Conservation (phyloP, 768 basidiomycete genomes). For the Kwoniella sp. region DNA sequence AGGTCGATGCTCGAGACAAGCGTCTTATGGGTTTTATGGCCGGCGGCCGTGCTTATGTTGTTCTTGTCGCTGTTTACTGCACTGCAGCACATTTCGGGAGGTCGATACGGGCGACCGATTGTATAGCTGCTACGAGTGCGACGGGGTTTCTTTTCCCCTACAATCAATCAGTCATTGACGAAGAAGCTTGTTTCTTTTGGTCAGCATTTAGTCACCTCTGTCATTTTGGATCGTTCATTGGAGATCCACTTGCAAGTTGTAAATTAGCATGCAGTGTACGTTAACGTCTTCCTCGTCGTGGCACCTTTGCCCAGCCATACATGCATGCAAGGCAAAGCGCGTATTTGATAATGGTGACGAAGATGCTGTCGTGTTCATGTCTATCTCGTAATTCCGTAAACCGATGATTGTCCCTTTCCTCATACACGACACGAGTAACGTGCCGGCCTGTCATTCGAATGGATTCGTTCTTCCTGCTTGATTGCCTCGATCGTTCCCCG, state of each 20-base stretch:
- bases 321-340: not conserved
- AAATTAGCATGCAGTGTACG: too few relatives aligned
- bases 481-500: constrained; percentile 37
- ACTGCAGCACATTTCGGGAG: not conserved
- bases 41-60: constrained; percentile 35
- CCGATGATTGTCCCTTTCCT: not conserved
- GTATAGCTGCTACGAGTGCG: too few relatives aligned
- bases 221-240: too few relatives aligned
- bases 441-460: constrained; percentile 46
- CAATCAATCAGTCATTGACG: too few relatives aligned
- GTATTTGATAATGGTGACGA: not conserved
- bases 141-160: too few relatives aligned
- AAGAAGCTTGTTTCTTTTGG: too few relatives aligned
- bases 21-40: constrained; percentile 41
- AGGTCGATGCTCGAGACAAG: constrained; percentile 32
- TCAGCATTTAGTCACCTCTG: too few relatives aligned
- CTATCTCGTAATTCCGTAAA: constrained; percentile 1
- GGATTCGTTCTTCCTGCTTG: constrained; percentile 56
- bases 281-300: not conserved
- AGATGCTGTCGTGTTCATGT: not conserved
- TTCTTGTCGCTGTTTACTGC: constrained; percentile 24
- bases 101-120: not conserved
- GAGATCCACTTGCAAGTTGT: too few relatives aligned
- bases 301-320: not conserved
- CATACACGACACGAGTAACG: too few relatives aligned